Evolutionary conservation across 73 alveolate species (phyloP), one percentile per base, ranked within the genome.

Genomic region (Paramecium pentaurelia): DNA sequence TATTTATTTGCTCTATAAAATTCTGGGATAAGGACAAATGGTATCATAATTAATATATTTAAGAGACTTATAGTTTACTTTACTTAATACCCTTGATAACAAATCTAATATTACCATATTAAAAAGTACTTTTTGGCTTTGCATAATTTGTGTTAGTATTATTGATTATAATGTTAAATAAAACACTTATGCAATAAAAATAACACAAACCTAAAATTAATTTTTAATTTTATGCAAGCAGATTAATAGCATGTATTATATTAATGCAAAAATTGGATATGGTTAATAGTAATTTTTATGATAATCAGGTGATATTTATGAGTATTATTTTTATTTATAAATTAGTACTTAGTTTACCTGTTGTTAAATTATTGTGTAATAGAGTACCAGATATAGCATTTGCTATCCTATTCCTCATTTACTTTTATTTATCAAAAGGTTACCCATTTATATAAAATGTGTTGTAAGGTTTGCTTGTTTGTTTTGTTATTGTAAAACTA

Each of bases 21-120:
- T 64, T 11, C 22, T 27, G 5, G 51, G 51, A 12, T 2, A 64
- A 34, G 51, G 47, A 8, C 28, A 64, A 12, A 32, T 64, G 28
- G 84, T 64, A 64, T 64, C 12, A 14, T 12, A 28, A 32, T 64
- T 12, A 64, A 32, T 64, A 64, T 28, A 64, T 64, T 64, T 34
- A 64, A 64, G 84, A 64, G 84, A 28, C 28, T 25, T 64, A 64
- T 64, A 64, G 84, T 27, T 64, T 64, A 64, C 83, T 64, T 64
- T 64, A 64, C 83, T 11, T 64, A 3, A 28, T 64, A 14, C 84
- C 51, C 10, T 34, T 32, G 28, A 12, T 64, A 16, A 64, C 12
- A 28, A 64, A 64, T 32, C 4, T 32, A 64, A 64, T 64, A 14
- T 6, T 64, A n/a, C 51, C 84, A 0, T 27, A 64, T 64, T 32